These are phyloP conservation scores for Casuarina glauca DNA, from an alignment of 306 rosid species.

Conservation along the genomic window DNA sequence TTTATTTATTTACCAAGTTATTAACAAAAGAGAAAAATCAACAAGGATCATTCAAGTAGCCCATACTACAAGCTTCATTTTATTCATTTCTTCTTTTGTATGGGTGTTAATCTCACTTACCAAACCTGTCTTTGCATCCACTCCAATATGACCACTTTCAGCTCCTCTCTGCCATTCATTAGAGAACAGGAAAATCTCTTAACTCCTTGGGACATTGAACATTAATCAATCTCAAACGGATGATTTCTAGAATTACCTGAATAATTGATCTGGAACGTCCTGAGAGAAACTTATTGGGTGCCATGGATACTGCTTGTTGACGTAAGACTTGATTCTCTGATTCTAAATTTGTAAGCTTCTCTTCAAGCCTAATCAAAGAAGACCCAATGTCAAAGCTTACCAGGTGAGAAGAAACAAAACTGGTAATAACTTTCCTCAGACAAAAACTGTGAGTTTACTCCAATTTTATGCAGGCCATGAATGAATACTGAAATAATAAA, in stretches of 20 bases:
- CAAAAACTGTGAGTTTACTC: background rate
- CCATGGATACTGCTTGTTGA: conserved; percentile 88
- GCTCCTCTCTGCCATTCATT: conserved; percentile 58
- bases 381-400: conserved; percentile 33
- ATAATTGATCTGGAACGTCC: conserved; percentile 80
- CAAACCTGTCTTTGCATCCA: conserved; percentile 57
- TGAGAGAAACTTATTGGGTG: conserved; percentile 80
- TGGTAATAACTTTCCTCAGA: conserved; percentile 8
- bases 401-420: conserved; percentile 17
- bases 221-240: conserved; percentile 11
- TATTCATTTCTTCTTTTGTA: background rate
- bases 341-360: conserved; percentile 73
- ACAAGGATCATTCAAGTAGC: conserved; percentile 1
- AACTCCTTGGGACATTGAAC: conserved; percentile 16
- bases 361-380: conserved; percentile 75
- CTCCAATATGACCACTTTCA: conserved; percentile 66
- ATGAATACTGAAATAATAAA: background rate
- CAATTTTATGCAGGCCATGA: background rate
- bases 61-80: background rate
- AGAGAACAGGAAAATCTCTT: conserved; percentile 34
- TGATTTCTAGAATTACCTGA: conserved; percentile 52
- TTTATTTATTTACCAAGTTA: conserved; percentile 24
- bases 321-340: conserved; percentile 89
- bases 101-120: conserved; percentile 34
- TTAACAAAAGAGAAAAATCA: conserved; percentile 22